Base-by-base conservation (phyloP, 148 eudicot species). In the Rheum nobile region DNA sequence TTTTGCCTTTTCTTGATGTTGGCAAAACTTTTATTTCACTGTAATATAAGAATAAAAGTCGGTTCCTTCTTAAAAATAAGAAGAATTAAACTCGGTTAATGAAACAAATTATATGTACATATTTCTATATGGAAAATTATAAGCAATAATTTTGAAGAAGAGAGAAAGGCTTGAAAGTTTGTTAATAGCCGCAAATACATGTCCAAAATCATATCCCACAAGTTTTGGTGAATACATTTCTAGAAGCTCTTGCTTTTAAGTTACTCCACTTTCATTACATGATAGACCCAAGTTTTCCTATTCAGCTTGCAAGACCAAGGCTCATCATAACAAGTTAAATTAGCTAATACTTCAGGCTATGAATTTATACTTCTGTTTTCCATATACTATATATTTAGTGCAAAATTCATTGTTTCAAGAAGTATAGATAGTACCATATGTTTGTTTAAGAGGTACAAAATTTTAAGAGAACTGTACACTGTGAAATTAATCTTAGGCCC, bases 251-350 rank as follows among this genome's bases (percentile, higher is more conserved):
- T 59, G 67, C 67, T 59, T 59, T 59, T 13, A 59, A 59, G 67
- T 59, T 59, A 59, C 67, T 59, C 67, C 34, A 59, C 28, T 59
- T 28, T 59, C 67, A 59, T 12, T 59, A 59, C 67, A 59, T 59
- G 4, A 59, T 29, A 59, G 67, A 59, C 6, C 19, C 10, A 59
- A 11, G 34, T 59, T 59, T 12, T 7, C 32, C 67, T 59, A 59
- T 55, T 24, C 65, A 24, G 10, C 32, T 10, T 28, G 13, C 1
- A 26, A 2, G 8, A 10, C 4, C 14, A 57, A 57, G 34, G 67
- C 57, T 50, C 57, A 21, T 50, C 24, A 50, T 21, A 47, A 47
- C 21, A 47, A 16, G 52, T 17, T 16, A n/a, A 1, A 19, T 50
- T 50, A 50, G 57, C 8, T 50, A 6, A 50, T 47, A 47, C 52